phyloP scores from a whole-genome alignment of 768 basidiomycete species.

The Pilatotrama ljubarskyi region DNA sequence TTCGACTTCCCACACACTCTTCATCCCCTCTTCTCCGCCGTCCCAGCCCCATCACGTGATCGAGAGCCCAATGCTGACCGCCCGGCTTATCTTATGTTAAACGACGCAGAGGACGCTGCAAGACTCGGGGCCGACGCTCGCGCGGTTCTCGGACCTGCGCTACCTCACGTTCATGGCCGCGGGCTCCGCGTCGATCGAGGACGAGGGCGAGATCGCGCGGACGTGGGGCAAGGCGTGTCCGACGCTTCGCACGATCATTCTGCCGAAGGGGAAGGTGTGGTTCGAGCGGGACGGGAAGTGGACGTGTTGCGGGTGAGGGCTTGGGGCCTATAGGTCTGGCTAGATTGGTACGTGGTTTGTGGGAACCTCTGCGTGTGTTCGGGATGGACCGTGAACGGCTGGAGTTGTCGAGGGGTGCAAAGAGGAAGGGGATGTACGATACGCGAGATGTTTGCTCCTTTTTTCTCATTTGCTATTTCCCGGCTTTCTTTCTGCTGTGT shows the following conservation, averaged over 20 bases:
- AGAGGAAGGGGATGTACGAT: too few relatives aligned
- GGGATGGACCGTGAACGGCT: too few relatives aligned
- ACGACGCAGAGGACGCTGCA: constrained; percentile 41
- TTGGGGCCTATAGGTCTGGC: not conserved
- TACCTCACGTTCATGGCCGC: constrained; percentile 66
- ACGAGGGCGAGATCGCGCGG: constrained; percentile 54
- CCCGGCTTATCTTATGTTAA: too few relatives aligned
- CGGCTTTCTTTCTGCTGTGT: too few relatives aligned
- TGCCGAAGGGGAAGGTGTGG: constrained; percentile 66
- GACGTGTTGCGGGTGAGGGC: constrained; percentile 23
- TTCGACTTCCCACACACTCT: too few relatives aligned
- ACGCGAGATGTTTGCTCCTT: not conserved
- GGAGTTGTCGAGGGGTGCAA: too few relatives aligned
- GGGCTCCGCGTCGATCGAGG: constrained; percentile 27
- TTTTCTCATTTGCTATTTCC: not conserved
- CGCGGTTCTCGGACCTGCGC: constrained; percentile 40
- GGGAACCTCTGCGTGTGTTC: too few relatives aligned
- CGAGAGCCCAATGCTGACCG: not conserved
- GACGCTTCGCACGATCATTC: constrained; percentile 61
- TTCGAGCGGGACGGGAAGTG: constrained; percentile 36
- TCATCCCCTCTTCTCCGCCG: too few relatives aligned
- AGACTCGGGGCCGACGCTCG: constrained; percentile 40
- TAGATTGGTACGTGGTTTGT: not conserved
- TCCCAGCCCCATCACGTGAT: too few relatives aligned
- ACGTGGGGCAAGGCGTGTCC: constrained; percentile 60